These are phyloP conservation scores for Graphilbum fragrans DNA, from an alignment of 2,329 filamentous ascomycete genomes.

Conservation along the genomic window DNA sequence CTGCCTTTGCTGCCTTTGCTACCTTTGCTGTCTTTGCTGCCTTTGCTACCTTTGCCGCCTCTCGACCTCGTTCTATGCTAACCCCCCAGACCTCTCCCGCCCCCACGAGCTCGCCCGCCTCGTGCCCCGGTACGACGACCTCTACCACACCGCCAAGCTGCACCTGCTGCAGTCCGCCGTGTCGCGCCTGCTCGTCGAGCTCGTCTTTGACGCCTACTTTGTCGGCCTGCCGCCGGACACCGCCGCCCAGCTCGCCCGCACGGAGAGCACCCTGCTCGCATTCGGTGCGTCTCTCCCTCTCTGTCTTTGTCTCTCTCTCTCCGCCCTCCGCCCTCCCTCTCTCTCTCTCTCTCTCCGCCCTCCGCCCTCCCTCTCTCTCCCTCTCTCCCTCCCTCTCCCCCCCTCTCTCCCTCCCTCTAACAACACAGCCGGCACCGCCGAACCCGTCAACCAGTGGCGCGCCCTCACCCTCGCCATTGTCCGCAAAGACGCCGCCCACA, in stretches of 20 bases:
- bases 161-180: slow-evolving; percentile 52
- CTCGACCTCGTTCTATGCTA: not conserved
- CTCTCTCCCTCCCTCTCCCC: not conserved
- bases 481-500: slow-evolving; percentile 35
- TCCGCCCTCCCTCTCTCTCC: not conserved
- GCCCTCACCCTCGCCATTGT: slow-evolving; percentile 50
- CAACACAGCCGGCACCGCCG: slow-evolving; percentile 8
- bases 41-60: not conserved
- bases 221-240: slow-evolving; percentile 47
- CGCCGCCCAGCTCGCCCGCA: slow-evolving; percentile 33
- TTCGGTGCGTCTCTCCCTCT: slow-evolving; percentile 22
- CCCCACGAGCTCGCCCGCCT: slow-evolving; percentile 30
- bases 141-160: slow-evolving; percentile 42
- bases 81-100: slow-evolving; percentile 1
- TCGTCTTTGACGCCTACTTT: slow-evolving; percentile 50
- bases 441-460: slow-evolving; percentile 51
- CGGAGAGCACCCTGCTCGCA: slow-evolving; percentile 32
- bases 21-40: no score
- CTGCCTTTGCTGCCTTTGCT: not conserved
- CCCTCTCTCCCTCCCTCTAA: slow-evolving; percentile 5
- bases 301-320: not conserved
- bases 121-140: slow-evolving; percentile 46
- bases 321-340: not conserved
- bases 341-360: not conserved
- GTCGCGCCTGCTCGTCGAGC: slow-evolving; percentile 46